Evolutionary conservation across 177 flowering plant genomes (phyloP), one percentile per base, ranked within the genome.

Genomic region (Vitis hybrid): DNA sequence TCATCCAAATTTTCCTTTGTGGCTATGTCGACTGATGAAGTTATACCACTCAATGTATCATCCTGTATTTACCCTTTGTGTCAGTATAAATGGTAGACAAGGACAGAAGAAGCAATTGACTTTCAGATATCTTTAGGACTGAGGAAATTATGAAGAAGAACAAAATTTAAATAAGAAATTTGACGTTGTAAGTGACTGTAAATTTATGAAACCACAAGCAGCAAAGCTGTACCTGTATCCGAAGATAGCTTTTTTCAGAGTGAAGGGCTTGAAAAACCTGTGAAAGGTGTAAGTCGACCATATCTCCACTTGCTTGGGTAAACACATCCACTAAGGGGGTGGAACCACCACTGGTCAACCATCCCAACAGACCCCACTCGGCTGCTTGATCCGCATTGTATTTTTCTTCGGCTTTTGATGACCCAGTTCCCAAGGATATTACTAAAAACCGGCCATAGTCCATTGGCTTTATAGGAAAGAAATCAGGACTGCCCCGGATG

Each of bases 361-460:
- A 89, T 3, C 80, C 81, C 50, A 89, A 50, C 3, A 80, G 0
- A 1, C 89, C 89, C 89, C 89, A 89, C 40, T 77, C 80, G 2
- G 86, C 79, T 32, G 86, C 87, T 1, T 6, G 11, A 1, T 51
- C 21, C 0, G 89, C 89, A 16, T 58, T 50, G 64, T 71, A 57
- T 49, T 63, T 73, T 10, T 56, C 11, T 51, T 67, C 76, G 6
- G 3, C 14, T 18, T 73, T 73, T 3, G 68, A 11, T 2, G 68
- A 40, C 1, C 76, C 76, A 6, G 76, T 73, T 10, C 76, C 76
- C 24, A 73, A 11, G 5, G 77, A 74, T 15, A 74, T 59, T 4
- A 74, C 73, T 6, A 74, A 32, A 66, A 74, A 74, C 0, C 72
- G 65, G 13, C 65, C 61, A 19, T 70, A 70, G 40, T 75, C 77